phyloP scores from a whole-genome alignment of 2,329 filamentous ascomycete genomes.

The Ceratocystis harringtonii region DNA sequence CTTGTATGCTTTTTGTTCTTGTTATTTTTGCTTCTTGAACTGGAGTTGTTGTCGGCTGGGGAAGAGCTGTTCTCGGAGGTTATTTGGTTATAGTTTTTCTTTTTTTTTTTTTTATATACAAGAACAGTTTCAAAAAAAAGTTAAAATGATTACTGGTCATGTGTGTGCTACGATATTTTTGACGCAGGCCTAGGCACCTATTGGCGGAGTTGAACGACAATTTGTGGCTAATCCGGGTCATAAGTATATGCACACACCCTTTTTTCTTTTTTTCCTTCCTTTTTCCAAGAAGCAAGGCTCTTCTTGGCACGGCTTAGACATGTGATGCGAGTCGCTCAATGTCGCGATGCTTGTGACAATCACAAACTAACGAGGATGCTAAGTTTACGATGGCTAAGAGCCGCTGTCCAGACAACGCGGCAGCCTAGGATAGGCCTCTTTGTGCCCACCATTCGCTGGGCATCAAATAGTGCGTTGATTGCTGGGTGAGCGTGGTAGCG shows the following conservation, averaged over 20 bases:
- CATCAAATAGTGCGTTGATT: conserved; percentile 2
- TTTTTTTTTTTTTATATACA: not conserved
- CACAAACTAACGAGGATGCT: not conserved
- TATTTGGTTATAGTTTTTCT: not conserved
- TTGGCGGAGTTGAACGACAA: too few relatives aligned
- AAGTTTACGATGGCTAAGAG: not conserved
- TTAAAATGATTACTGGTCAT: not conserved
- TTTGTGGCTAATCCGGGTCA: not conserved
- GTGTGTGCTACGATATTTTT: not conserved
- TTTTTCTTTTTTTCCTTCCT: too few relatives aligned
- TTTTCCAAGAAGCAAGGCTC: not conserved
- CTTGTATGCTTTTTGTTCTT: not conserved
- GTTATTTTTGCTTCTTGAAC: not conserved
- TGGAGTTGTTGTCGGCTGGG: not conserved
- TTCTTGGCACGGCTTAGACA: not conserved
- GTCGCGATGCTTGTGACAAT: not conserved
- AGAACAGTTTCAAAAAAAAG: not conserved
- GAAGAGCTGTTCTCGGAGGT: not conserved
- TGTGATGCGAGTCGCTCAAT: not conserved
- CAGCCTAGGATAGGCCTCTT: not conserved
- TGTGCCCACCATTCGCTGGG: not conserved
- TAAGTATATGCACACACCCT: conserved; percentile 4
- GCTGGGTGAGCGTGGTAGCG: not conserved
- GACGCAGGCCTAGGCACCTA: not conserved
- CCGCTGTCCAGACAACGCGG: not conserved